phyloP scores from a whole-genome alignment of 2,329 filamentous ascomycete genomes.

The Ophiostoma australiae region DNA sequence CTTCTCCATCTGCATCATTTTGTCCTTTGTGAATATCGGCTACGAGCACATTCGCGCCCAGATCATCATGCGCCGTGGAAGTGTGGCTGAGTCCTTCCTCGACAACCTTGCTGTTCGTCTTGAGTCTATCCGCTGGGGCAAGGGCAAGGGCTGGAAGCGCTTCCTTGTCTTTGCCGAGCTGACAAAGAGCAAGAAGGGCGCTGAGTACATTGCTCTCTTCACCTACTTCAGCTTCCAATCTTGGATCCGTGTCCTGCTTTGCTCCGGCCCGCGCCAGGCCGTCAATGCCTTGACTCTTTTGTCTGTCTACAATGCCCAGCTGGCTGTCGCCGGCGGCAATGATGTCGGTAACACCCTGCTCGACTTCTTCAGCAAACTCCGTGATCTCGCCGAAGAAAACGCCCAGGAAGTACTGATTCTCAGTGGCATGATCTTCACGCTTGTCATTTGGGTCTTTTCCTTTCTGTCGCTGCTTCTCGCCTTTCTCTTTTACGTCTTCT shows the following conservation, averaged over 20 bases:
- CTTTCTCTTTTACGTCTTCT: slow-evolving; percentile 74
- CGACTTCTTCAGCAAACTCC: slow-evolving; percentile 80
- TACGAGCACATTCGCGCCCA: slow-evolving; percentile 77
- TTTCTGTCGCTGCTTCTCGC: slow-evolving; percentile 70
- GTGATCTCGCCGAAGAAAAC: slow-evolving; percentile 65
- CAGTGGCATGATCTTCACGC: slow-evolving; percentile 85
- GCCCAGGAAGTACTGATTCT: slow-evolving; percentile 77
- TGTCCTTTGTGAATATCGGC: slow-evolving; percentile 75
- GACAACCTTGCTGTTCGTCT: slow-evolving; percentile 80
- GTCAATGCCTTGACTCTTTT: slow-evolving; percentile 87
- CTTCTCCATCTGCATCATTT: slow-evolving; percentile 85
- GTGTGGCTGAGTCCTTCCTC: slow-evolving; percentile 86
- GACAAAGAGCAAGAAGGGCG: slow-evolving; percentile 85
- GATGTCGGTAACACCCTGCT: slow-evolving; percentile 59
- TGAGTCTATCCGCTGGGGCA: slow-evolving; percentile 72
- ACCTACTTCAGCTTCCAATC: slow-evolving; percentile 76
- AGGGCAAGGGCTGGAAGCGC: slow-evolving; percentile 74
- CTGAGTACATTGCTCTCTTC: slow-evolving; percentile 85
- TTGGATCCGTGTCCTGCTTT: slow-evolving; percentile 83
- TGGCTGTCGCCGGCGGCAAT: slow-evolving; percentile 53
- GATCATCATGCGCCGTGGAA: slow-evolving; percentile 75
- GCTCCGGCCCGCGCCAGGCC: slow-evolving; percentile 85
- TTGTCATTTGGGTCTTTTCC: slow-evolving; percentile 83
- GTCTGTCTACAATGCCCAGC: slow-evolving; percentile 70
- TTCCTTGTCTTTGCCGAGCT: slow-evolving; percentile 90